These are phyloP conservation scores for Volvox reticuliferus DNA, from an alignment of 139 green algal species.

Conservation along the genomic window DNA sequence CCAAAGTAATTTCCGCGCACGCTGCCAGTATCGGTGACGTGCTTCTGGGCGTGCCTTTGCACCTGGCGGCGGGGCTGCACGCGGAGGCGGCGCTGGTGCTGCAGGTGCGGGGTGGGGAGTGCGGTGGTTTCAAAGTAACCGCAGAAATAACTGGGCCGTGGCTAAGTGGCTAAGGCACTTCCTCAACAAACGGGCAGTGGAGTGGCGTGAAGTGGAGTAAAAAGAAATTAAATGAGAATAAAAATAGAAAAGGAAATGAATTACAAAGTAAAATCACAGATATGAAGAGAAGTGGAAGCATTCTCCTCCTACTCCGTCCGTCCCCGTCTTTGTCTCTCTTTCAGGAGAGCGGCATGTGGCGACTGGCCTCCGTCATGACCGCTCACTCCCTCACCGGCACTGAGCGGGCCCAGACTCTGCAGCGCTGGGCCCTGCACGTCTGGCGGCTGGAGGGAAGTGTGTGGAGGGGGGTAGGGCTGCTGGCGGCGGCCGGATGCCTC, in stretches of 20 bases:
- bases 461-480: constrained; percentile 67
- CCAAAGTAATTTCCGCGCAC: constrained; percentile 86
- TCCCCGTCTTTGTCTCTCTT: neutral
- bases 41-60: constrained; percentile 85
- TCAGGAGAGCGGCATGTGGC: constrained; percentile 85
- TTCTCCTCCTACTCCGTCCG: neutral
- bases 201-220: too few relatives aligned
- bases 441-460: constrained; percentile 56
- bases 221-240: too few relatives aligned
- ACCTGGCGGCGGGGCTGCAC: constrained; percentile 77
- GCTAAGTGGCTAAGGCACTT: too few relatives aligned
- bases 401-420: constrained; percentile 62
- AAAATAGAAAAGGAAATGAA: too few relatives aligned
- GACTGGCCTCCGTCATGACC: constrained; percentile 73
- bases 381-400: constrained; percentile 60
- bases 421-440: constrained; percentile 78
- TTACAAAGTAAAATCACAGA: too few relatives aligned
- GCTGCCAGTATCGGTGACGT: constrained; percentile 80
- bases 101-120: constrained; percentile 49
- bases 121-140: neutral
- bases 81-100: constrained; percentile 67
- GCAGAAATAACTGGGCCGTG: neutral
- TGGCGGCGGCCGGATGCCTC: constrained; percentile 66
- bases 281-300: too few relatives aligned
- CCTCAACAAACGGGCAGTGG: too few relatives aligned